These are phyloP conservation scores for Aspergillus mulundensis DNA, from an alignment of 495 filamentous ascomycete genomes.

Conservation along the genomic window DNA sequence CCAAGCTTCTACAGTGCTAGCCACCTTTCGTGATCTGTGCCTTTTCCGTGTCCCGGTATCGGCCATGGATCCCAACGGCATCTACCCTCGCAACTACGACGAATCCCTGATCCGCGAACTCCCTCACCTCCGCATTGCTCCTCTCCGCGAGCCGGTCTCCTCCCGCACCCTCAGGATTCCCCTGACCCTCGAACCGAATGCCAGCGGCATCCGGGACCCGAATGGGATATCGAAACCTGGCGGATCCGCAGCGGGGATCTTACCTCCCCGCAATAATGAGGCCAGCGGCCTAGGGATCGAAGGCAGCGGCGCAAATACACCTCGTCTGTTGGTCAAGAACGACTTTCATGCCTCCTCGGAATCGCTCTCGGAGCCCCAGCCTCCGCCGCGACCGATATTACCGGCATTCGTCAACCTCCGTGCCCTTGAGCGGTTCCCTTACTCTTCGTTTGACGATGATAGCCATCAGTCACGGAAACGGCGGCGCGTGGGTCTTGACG, in stretches of 20 bases:
- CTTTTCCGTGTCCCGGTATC: background rate
- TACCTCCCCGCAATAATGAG: slow-evolving; percentile 23
- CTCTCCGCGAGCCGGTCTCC: slow-evolving; percentile 45
- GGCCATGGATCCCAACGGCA: slow-evolving; percentile 34
- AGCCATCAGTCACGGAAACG: slow-evolving; percentile 38
- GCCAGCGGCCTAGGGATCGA: slow-evolving; percentile 26
- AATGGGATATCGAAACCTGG: slow-evolving; percentile 32
- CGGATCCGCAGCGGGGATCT: slow-evolving; percentile 26
- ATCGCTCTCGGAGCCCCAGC: slow-evolving; percentile 33
- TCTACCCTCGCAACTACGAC: slow-evolving; percentile 31
- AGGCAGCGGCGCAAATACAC: slow-evolving; percentile 24
- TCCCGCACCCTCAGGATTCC: slow-evolving; percentile 41
- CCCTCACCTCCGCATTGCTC: slow-evolving; percentile 47
- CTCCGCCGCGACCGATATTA: slow-evolving; percentile 40
- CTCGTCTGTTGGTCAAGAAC: slow-evolving; percentile 25
- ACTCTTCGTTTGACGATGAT: slow-evolving; percentile 42
- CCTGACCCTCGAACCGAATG: slow-evolving; percentile 46
- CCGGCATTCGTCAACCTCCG: slow-evolving; percentile 47
- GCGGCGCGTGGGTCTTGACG: slow-evolving; percentile 18
- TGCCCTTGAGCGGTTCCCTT: slow-evolving; percentile 42
- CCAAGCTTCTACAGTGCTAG: slow-evolving; percentile 7
- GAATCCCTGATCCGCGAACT: slow-evolving; percentile 43
- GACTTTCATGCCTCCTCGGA: slow-evolving; percentile 26
- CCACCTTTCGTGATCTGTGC: slow-evolving; percentile 5
- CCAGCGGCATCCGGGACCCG: slow-evolving; percentile 32